Percentiles rank a stretch among this genome's conserved stretches.
Conservation (phyloP, 495 filamentous ascomycete genomes). For the Penicillium ochrochloron region DNA sequence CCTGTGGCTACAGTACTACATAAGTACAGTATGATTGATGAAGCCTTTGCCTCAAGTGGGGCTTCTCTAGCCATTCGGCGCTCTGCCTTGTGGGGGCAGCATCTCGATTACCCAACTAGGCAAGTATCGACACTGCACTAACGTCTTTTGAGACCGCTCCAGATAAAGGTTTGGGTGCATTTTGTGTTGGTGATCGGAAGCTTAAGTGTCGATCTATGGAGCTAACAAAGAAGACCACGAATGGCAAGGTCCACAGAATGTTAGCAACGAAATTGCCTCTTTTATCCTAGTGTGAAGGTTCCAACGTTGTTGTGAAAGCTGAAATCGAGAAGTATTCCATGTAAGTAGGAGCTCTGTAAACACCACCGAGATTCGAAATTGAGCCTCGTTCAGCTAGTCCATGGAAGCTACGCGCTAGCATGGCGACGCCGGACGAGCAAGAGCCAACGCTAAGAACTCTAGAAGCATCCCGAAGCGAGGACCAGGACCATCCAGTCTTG, state of each 20-base stretch:
- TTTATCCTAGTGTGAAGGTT: neutral
- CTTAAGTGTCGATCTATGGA: neutral
- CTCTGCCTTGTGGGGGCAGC: neutral
- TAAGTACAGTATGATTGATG: neutral
- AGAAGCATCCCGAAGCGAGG: neutral
- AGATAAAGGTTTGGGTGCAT: neutral
- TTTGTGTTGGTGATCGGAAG: neutral
- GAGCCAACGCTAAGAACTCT: neutral
- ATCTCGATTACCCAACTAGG: neutral
- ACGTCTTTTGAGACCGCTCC: neutral
- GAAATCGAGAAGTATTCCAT: neutral
- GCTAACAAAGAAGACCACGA: neutral
- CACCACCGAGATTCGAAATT: no score
- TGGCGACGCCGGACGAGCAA: neutral
- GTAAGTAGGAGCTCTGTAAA: neutral
- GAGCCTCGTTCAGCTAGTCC: neutral
- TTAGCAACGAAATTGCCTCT: neutral
- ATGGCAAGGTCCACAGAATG: no score
- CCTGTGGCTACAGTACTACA: neutral
- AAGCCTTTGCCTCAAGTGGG: neutral
- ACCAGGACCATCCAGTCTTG: neutral
- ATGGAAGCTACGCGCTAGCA: neutral
- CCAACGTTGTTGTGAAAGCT: neutral
- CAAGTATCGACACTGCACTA: neutral
- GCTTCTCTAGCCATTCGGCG: neutral